These are phyloP conservation scores for Xylaria sp. DNA, from an alignment of 2,329 filamentous ascomycete species.

Conservation along the genomic window DNA sequence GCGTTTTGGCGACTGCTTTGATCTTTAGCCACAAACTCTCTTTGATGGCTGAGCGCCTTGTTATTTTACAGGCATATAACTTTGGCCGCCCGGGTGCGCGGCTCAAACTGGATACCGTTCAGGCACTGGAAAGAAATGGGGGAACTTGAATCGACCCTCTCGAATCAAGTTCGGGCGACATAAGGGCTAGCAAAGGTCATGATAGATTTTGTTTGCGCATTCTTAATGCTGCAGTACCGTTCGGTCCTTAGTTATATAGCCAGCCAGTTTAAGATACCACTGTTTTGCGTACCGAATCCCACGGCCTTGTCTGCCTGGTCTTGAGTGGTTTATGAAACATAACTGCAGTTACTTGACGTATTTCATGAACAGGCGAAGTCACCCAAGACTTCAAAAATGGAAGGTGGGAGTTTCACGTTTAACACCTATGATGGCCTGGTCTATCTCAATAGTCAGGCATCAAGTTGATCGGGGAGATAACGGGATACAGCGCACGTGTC, in stretches of 20 bases:
- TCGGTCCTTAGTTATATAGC: conserved; percentile 18
- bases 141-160: conserved; percentile 3
- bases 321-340: background rate
- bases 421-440: conserved; percentile 1
- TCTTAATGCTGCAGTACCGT: conserved; percentile 13
- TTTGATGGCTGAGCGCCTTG: conserved; percentile 18
- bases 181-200: conserved; percentile 11
- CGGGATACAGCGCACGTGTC: background rate
- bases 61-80: conserved; percentile 14
- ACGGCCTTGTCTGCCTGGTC: background rate
- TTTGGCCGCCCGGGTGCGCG: conserved; percentile 21
- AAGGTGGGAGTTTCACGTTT: conserved; percentile 14
- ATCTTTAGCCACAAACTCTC: conserved; percentile 17
- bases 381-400: background rate
- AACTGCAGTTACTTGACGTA: background rate
- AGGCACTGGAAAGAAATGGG: conserved; percentile 8
- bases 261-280: conserved; percentile 27
- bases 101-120: conserved; percentile 35
- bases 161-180: conserved; percentile 7
- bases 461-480: background rate
- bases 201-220: conserved; percentile 34
- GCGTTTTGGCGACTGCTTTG: conserved; percentile 37
- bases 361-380: conserved; percentile 8
- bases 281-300: conserved; percentile 20
- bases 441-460: background rate